These are phyloP conservation scores for Aegle marmelos DNA, from an alignment of 345 rosid genomes.

Conservation along the genomic window DNA sequence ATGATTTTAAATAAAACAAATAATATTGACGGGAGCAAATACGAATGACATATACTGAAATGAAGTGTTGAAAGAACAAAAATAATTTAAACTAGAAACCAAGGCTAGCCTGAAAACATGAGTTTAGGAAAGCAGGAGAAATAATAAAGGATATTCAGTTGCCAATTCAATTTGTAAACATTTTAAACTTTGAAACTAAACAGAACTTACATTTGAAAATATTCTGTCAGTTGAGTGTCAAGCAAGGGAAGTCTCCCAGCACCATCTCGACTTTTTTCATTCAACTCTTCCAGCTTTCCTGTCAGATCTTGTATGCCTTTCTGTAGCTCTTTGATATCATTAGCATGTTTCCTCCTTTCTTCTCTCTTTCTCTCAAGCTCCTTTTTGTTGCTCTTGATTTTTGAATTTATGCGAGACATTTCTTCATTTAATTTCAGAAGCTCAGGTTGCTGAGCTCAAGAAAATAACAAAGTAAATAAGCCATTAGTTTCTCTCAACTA, in stretches of 20 bases:
- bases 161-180: neutral
- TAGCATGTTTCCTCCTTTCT: constrained; percentile 69
- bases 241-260: constrained; percentile 74
- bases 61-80: neutral
- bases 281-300: constrained; percentile 61
- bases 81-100: neutral
- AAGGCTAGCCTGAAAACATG: neutral
- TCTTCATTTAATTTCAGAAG: constrained; percentile 86
- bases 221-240: constrained; percentile 73
- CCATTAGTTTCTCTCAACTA: constrained; percentile 10
- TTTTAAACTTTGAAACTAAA: neutral
- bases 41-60: neutral
- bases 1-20: neutral
- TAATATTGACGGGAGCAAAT: neutral
- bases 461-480: constrained; percentile 16
- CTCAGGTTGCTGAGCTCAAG: constrained; percentile 72
- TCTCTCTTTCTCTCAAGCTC: constrained; percentile 72
- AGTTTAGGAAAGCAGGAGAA: too few relatives aligned
- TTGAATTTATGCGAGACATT: constrained; percentile 72
- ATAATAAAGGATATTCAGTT: neutral
- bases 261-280: constrained; percentile 77
- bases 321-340: constrained; percentile 63
- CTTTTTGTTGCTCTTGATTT: constrained; percentile 76
- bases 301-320: constrained; percentile 68
- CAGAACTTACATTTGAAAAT: constrained; percentile 79